Base-by-base conservation (phyloP, 257 asterid species). In the Solanum sitiens region DNA sequence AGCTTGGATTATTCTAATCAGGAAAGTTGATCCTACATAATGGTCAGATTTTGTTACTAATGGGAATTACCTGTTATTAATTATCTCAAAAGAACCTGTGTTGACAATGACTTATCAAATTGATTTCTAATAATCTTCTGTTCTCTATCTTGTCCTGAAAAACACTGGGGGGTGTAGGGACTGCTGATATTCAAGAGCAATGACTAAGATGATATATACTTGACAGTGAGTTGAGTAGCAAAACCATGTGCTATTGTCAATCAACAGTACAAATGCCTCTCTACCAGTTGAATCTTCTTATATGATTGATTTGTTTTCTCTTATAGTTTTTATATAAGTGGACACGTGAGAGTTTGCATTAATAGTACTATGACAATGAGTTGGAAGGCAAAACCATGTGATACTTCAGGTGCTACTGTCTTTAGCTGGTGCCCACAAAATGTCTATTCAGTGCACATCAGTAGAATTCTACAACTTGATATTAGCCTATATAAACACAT, bases 341-440 rank as follows among this genome's bases (percentile, higher is more conserved):
- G 65, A 77, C 39, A 25, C n/a, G 25, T 4, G 56, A 47, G 20
- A 14, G 56, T 47, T 47, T 47, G 63, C 61, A 20, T 70, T 8
- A 35, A 35, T 21, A 35, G 37, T 35, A 35, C 8, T 85, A 32
- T 75, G 88, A 44, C 40, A 83, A 88, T 42, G 32, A 70, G 85
- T 86, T 33, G 42, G 86, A 83, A 67, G 87, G 13, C 90, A 76
- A 8, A 27, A 83, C 35, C 87, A 70, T 87, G 87, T 45, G 89
- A 82, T 68, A 45, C 86, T 44, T 50, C 68, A 61, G 50, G 79
- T 37, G 45, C 47, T 20, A 40, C 21, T 65, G 61, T 50, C 18
- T 50, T 15, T 50, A 14, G 21, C 8, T 50, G 59, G 59, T 50
- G 3, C 3, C 61, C 61, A 15, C 61, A 15, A 2, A 50, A 50